Evolutionary conservation across 1,139 yeast species (phyloP), one percentile per base, ranked within the genome.

Genomic region (Zhuliangozyma blackwelliae): DNA sequence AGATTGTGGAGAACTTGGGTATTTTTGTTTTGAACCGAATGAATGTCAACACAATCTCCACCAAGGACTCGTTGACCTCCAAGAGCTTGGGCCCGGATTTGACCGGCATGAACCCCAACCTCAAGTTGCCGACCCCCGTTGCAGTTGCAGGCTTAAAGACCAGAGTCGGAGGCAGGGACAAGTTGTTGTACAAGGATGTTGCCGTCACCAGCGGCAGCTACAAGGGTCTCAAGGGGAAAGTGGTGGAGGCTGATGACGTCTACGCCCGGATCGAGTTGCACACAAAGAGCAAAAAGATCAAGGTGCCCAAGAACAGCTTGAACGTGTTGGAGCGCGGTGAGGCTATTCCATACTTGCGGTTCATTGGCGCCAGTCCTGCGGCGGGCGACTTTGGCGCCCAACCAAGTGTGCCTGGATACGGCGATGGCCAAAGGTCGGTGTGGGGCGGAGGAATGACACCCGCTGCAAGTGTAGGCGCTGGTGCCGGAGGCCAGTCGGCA

Each of bases 211-310:
- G 85, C 50, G 96, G 97, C 6, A 90, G 90, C 45, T 88, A 90
- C 61, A 94, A 92, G 64, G 97, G 98, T 30, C 77, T 89, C 49
- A 82, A 84, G 68, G 99, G 98, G 55, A 85, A 87, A 48, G 89
- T 94, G 29, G 85, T 86, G 45, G 97, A 92, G 55, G 87, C 96
- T 10, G 94, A 89, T 49, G 98, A 95, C 44, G 83, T 82, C 16
- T 77, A 75, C 50, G 97, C 97, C 3, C 77, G 97, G 44, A 85
- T 92, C 33, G 99, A 92, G 62, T 74, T 92, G 47, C 97, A 92
- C 59, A 86, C 97, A 28, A 90, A 89, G 52, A 82, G 83, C 53
- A 94, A 92, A 59, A 86, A 83, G 43, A 80, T 90, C 45, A 88
- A 92, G 45, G 89, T 92, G 28, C 82, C 79, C 50, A 90, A 90